A percentile compares a stretch with the other conserved stretches of the same genome.
Evolutionary conservation across 306 rosid genomes (phyloP).

Genomic region (Spatholobus suberectus): DNA sequence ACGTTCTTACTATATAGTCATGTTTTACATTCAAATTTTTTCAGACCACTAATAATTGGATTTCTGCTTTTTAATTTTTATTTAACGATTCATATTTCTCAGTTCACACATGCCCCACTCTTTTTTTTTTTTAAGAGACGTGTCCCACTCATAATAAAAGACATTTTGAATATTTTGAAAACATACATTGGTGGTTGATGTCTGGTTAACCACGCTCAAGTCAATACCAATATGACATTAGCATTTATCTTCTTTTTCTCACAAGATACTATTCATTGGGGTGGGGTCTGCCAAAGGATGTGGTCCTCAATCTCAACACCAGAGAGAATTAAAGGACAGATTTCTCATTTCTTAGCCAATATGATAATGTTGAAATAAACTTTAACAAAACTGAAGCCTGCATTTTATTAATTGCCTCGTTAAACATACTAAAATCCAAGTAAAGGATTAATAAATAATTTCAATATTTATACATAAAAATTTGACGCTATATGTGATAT

Average conservation of each 20-base stretch:
- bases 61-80: not conserved
- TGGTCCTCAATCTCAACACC: slow-evolving; percentile 11
- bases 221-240: slow-evolving; percentile 8
- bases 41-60: not conserved
- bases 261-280: not conserved
- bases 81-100: not conserved
- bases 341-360: not conserved
- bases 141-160: not conserved
- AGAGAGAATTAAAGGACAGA: not conserved
- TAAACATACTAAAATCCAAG: not conserved
- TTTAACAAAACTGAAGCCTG: not conserved
- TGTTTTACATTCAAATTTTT: slow-evolving; percentile 14
- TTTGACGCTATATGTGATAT: not conserved
- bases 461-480: not conserved
- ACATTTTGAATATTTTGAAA: not conserved
- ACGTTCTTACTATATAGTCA: not conserved
- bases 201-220: slow-evolving; percentile 20
- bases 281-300: not conserved
- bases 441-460: not conserved
- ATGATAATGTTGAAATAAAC: not conserved
- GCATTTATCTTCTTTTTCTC: not conserved
- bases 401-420: not conserved
- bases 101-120: not conserved
- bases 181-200: not conserved
- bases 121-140: no score